Evolutionary conservation across 2,329 filamentous ascomycete genomes (phyloP), one percentile per base, ranked within the genome.

Genomic region (Phyllosticta citriasiana): DNA sequence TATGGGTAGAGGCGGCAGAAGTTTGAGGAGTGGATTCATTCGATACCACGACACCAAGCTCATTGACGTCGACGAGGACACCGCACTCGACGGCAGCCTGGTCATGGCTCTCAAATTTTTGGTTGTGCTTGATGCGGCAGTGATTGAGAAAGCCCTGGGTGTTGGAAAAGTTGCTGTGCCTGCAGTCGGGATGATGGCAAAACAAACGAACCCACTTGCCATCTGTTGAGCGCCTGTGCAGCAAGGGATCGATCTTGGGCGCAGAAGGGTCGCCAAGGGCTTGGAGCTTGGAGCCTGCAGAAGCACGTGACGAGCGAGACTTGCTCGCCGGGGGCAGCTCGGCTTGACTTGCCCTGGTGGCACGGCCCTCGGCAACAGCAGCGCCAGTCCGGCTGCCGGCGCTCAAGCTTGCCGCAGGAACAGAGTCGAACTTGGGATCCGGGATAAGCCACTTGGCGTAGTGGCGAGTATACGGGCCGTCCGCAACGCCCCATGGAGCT

Each of bases 101-200:
- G 73, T 97, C 93, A 70, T 99, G 94, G 68, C 91, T 97, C 76
- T 96, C 93, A 79, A 92, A 97, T 65, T 95, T 91, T 63, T 90
- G 84, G 71, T 88, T 89, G 76, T 99, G 94, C 26, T 92, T 91
- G 68, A 99, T 97, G 62, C 94, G 91, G 72, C 93, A 97, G 72
- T 99, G 94, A 71, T 99, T 99, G 77, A 99, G 94, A 76, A 97
- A 97, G n/a, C 94, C 94, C 74, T 97, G 94, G 0, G 92, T 95
- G 77, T 92, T 97, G 61, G 88, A 92, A 71, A 97, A 97, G 73
- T 97, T 90, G 72, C 91, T 89, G 65, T 93, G 84, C 57, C 91
- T 82, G 74, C 94, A 97, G 73, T 94, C 88, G 52, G 77, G 77
- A 10, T 62, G 60, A 52, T 62, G 60, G 78, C 94, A 99, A 65